Base-by-base conservation (phyloP, 306 rosid species). In the Prunus fruticosa region DNA sequence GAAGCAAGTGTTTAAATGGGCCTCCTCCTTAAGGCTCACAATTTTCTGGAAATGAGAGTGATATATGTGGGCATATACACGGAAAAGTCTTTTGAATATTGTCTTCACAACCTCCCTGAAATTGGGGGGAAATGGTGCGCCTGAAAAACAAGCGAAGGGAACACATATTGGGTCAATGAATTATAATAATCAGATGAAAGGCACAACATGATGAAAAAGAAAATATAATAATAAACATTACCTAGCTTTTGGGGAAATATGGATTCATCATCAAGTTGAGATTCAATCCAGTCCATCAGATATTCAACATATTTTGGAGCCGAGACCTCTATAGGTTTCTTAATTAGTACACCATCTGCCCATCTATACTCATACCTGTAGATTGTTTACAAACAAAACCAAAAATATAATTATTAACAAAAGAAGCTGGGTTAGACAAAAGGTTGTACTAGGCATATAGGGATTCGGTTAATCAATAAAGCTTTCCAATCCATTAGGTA, bases 221-320 rank as follows among this genome's bases (percentile, higher is more conserved):
- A 47, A 60, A 64, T 64, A 58, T 51, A 27, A 34, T 50, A 50
- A 62, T 67, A 13, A 66, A 25, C 14, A 52, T 68, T 86, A 96
- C 99, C 99, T 79, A 96, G 98, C 91, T 83, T 96, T 80, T 96
- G 99, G 66, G 99, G 98, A 90, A 96, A 96, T 86, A 93, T 86
- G 78, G 96, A 96, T 87, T 96, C 99, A 78, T 96, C 97, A 75
- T 93, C 99, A 77, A 96, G 99, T 86, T 96, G 99, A 49, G 90
- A 30, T 85, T 93, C 98, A 77, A 96, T 93, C 99, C 99, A 96
- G 86, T 96, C 98, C 99, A 96, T 96, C 46, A 96, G 84, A 88
- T 93, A 93, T 86, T 96, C 99, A 61, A 96, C 99, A 86, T 96
- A 96, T 81, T 91, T 96, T 69, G 99, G 98, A 78, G 99, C 99